phyloP scores from a whole-genome alignment of 345 rosid species.

The Arabis hirsuta region DNA sequence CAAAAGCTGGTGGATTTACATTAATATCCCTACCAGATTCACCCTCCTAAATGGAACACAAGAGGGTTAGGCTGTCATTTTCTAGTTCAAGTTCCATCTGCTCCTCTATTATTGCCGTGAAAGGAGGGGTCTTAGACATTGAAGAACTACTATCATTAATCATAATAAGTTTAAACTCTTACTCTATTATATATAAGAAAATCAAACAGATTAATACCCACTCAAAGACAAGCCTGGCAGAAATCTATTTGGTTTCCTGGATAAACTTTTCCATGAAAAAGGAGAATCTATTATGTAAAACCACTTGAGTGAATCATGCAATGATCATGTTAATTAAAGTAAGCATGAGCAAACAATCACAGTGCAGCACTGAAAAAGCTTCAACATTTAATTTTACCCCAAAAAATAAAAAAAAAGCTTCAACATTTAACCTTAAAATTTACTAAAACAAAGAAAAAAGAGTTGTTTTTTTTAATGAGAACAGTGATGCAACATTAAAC shows the following conservation, averaged over 20 bases:
- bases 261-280: conserved; percentile 30
- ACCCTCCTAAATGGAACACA: conserved; percentile 10
- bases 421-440: conserved; percentile 30
- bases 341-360: conserved; percentile 38
- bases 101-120: conserved; percentile 67
- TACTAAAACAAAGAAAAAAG: conserved; percentile 18
- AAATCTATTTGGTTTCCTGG: conserved; percentile 42
- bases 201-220: conserved; percentile 18
- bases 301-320: conserved; percentile 23
- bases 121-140: conserved; percentile 48
- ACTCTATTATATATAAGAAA: neutral
- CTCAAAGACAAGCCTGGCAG: conserved; percentile 35
- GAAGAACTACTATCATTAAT: conserved; percentile 32
- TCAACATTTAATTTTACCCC: neutral
- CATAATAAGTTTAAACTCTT: conserved; percentile 28
- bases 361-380: conserved; percentile 26
- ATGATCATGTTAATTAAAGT: conserved; percentile 36
- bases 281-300: conserved; percentile 29
- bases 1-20: conserved; percentile 37
- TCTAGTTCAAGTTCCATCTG: conserved; percentile 26
- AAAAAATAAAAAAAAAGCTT: conserved; percentile 9
- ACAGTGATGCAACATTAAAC: conserved; percentile 16
- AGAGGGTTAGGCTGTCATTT: conserved; percentile 49
- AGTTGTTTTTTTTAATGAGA: conserved; percentile 10
- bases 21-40: conserved; percentile 39